phyloP scores from a whole-genome alignment of 2,329 filamentous ascomycete genomes.

The Paraphaeosphaeria sporulosa region DNA sequence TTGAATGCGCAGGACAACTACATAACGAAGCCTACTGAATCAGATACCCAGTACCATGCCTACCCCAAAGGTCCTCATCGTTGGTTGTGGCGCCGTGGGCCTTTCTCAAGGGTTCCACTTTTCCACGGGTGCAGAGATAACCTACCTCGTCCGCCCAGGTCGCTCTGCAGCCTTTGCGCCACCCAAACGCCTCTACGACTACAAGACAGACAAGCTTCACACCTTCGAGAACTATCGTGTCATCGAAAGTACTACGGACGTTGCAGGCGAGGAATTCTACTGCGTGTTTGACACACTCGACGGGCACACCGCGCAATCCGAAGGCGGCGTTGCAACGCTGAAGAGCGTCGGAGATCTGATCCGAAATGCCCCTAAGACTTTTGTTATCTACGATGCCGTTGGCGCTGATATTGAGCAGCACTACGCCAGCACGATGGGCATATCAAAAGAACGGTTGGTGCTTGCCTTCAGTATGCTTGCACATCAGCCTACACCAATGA shows the following conservation, averaged over 20 bases:
- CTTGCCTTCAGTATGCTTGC: conserved; percentile 26
- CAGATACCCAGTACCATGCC: conserved; percentile 15
- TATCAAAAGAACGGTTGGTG: conserved; percentile 19
- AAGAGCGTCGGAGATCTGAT: conserved; percentile 23
- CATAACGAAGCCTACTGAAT: too few relatives aligned
- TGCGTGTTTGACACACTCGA: conserved; percentile 33
- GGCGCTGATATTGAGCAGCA: conserved; percentile 27
- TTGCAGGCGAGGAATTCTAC: conserved; percentile 22
- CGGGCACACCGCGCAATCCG: conserved; percentile 29
- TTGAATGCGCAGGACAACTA: background rate
- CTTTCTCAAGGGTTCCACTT: conserved; percentile 30
- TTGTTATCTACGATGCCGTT: conserved; percentile 28
- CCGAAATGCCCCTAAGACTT: conserved; percentile 16
- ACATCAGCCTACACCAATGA: conserved; percentile 26
- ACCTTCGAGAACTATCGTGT: conserved; percentile 27
- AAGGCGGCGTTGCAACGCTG: conserved; percentile 24
- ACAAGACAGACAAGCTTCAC: conserved; percentile 25
- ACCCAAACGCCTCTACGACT: conserved; percentile 30
- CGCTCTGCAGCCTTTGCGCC: conserved; percentile 25
- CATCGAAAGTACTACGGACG: conserved; percentile 25
- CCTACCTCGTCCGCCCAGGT: conserved; percentile 32
- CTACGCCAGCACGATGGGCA: conserved; percentile 21
- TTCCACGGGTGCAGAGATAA: conserved; percentile 27
- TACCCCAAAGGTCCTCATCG: conserved; percentile 28
- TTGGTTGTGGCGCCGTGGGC: conserved; percentile 33